Percentiles rank a stretch among this genome's conserved stretches.
phyloP scores from a whole-genome alignment of 2,329 filamentous ascomycete species.

The Amesomyces nigricolor region DNA sequence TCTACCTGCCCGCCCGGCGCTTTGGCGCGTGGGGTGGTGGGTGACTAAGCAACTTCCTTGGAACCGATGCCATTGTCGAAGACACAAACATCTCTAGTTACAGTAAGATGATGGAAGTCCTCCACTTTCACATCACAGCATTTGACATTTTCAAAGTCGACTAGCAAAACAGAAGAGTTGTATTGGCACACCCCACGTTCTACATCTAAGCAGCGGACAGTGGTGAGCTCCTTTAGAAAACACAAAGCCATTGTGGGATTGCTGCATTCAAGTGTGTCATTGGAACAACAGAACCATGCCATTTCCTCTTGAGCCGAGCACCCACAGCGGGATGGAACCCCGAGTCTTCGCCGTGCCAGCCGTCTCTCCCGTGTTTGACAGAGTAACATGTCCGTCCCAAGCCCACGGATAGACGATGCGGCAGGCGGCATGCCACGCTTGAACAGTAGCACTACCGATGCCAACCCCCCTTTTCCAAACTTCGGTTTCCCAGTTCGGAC shows the following conservation, averaged over 20 bases:
- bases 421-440: not conserved
- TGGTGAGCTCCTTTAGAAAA: no score
- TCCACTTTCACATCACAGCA: no score
- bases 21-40: conserved; percentile 1
- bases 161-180: no score
- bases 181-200: no score
- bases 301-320: not conserved
- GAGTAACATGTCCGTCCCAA: conserved; percentile 7
- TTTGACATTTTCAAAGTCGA: no score
- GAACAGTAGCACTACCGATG: not conserved
- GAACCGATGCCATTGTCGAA: no score
- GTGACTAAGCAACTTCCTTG: not conserved
- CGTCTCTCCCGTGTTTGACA: not conserved
- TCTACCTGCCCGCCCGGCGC: not conserved
- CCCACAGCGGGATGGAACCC: not conserved
- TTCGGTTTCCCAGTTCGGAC: not conserved
- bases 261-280: not conserved
- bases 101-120: no score
- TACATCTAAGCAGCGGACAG: no score
- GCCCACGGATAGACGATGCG: conserved; percentile 10
- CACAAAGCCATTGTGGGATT: no score
- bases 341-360: no score
- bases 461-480: not conserved
- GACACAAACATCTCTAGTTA: no score
- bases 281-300: not conserved